These are phyloP conservation scores for Colletotrichum destructivum DNA, from an alignment of 2,329 filamentous ascomycete species.

Conservation along the genomic window DNA sequence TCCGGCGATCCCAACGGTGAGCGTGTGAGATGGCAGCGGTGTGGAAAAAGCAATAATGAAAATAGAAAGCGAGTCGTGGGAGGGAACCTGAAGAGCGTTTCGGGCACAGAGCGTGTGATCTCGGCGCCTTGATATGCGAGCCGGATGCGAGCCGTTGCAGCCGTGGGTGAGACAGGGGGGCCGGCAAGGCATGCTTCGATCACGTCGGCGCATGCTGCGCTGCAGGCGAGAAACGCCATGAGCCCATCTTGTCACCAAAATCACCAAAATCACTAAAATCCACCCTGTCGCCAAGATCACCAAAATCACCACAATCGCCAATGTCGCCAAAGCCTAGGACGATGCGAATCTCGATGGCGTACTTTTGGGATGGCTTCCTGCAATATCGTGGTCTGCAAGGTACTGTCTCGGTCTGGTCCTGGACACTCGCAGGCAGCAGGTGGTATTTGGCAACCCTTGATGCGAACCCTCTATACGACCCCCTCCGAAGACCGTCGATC, in stretches of 20 bases:
- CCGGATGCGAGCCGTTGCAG: conserved; percentile 3
- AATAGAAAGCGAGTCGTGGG: neutral
- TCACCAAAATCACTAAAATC: too few species aligned
- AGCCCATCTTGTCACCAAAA: too few species aligned
- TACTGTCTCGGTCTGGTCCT: too few species aligned
- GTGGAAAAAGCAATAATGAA: neutral
- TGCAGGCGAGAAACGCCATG: neutral
- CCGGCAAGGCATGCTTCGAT: neutral
- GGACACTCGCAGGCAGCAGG: neutral
- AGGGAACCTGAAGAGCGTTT: neutral
- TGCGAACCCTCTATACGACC: too few species aligned
- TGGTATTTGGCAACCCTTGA: too few species aligned
- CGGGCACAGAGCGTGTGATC: neutral
- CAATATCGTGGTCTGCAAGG: neutral
- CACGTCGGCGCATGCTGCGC: neutral
- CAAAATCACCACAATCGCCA: too few species aligned
- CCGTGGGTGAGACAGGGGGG: neutral
- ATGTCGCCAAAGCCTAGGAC: too few species aligned
- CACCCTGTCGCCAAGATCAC: too few species aligned
- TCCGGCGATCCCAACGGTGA: neutral
- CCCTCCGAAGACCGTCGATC: neutral
- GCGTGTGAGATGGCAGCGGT: neutral
- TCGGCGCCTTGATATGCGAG: too few species aligned
- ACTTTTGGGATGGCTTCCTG: neutral
- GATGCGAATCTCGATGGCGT: neutral